Percentiles rank a stretch among this genome's conserved stretches.
These are phyloP conservation scores for Penicillium occitanis DNA, from an alignment of 2,329 filamentous ascomycete species.

Conservation along the genomic window DNA sequence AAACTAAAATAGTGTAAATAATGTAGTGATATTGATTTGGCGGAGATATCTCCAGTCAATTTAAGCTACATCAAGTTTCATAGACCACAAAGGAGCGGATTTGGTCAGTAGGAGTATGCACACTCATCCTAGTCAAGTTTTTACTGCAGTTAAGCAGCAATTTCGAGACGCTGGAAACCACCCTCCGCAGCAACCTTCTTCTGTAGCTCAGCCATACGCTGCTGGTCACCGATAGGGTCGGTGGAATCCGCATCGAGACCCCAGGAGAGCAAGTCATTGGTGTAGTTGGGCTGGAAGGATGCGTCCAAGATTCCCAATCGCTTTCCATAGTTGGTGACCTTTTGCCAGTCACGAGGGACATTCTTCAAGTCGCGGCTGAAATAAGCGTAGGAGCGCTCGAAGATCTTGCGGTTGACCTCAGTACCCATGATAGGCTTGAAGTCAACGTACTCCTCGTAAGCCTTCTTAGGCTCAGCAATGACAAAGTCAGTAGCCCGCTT, in stretches of 20 bases:
- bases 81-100: slow-evolving; percentile 14
- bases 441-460: slow-evolving; percentile 68
- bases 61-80: not conserved
- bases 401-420: slow-evolving; percentile 72
- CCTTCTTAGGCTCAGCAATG: slow-evolving; percentile 60
- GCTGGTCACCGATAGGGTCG: slow-evolving; percentile 72
- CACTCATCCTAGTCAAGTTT: not conserved
- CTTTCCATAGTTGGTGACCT: slow-evolving; percentile 76
- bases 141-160: slow-evolving; percentile 17
- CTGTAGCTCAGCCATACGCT: slow-evolving; percentile 69
- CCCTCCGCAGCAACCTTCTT: slow-evolving; percentile 63
- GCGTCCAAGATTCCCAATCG: slow-evolving; percentile 66
- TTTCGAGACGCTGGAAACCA: slow-evolving; percentile 52
- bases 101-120: slow-evolving; percentile 1
- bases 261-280: slow-evolving; percentile 70
- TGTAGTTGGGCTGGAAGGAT: slow-evolving; percentile 70
- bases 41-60: not conserved
- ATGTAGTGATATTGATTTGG: not conserved
- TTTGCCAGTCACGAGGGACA: slow-evolving; percentile 70
- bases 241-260: slow-evolving; percentile 61
- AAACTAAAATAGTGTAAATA: not conserved
- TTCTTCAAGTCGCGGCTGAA: slow-evolving; percentile 74
- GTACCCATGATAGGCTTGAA: slow-evolving; percentile 71
- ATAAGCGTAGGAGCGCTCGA: slow-evolving; percentile 75
- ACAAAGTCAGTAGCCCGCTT: slow-evolving; percentile 74